Evolutionary conservation across 1,139 yeast genomes (phyloP).

Genomic region (Debaryomyces coudertii): DNA sequence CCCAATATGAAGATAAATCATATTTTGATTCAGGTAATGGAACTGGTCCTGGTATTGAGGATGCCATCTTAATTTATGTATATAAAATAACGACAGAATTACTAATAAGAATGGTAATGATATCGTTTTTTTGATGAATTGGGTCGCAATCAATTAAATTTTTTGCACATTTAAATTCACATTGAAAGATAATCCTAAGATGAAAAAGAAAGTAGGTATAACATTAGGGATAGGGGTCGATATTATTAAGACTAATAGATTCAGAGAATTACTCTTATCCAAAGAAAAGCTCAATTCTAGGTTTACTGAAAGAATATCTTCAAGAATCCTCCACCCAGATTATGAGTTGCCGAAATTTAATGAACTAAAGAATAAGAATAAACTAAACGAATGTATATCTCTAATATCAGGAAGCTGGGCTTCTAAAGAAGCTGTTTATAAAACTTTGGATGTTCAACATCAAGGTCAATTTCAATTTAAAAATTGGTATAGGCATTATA

Average conservation of each 20-base stretch:
- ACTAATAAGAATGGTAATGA: not conserved
- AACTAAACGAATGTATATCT: slow-evolving; percentile 28
- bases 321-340: slow-evolving; percentile 53
- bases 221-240: slow-evolving; percentile 65
- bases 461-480: slow-evolving; percentile 59
- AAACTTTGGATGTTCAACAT: slow-evolving; percentile 52
- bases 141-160: not conserved
- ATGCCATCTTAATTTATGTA: slow-evolving; percentile 61
- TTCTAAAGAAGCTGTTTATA: slow-evolving; percentile 73
- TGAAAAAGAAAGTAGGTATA: slow-evolving; percentile 8
- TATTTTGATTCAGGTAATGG: slow-evolving; percentile 77
- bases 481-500: slow-evolving; percentile 59
- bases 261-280: slow-evolving; percentile 41
- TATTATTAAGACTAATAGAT: slow-evolving; percentile 54
- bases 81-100: not conserved
- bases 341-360: slow-evolving; percentile 48
- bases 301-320: slow-evolving; percentile 44
- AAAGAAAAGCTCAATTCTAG: slow-evolving; percentile 21
- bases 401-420: slow-evolving; percentile 71
- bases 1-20: slow-evolving; percentile 83
- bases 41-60: slow-evolving; percentile 80
- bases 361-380: slow-evolving; percentile 14
- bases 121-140: not conserved
- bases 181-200: not conserved
- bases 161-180: not conserved